Base-by-base conservation (phyloP, 352 stramenopile genomes). In the Phytopythium sindhum region DNA sequence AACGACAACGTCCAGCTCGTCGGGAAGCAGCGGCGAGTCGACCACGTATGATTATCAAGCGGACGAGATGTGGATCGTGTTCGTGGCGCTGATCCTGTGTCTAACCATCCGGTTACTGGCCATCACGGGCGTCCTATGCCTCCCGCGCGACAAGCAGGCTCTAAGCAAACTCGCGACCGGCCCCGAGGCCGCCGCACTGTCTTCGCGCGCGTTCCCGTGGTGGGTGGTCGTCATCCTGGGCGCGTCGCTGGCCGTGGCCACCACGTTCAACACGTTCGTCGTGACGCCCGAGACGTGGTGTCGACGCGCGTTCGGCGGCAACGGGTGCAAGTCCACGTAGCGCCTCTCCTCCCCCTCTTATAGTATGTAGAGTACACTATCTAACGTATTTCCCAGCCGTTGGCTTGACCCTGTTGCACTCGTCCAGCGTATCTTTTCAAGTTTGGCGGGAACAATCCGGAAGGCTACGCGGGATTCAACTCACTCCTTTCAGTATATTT, bases 201-300 rank as follows among this genome's bases (percentile, higher is more conserved):
- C 53, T 6, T 59, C 53, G 9, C 53, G 53, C 31, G 28, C 24
- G 19, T 63, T 55, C n/a, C 63, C 60, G 39, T 73, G 65, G 60
- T 62, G 47, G 6, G 61, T 65, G 8, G 24, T 73, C 23, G 53
- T 24, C 23, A 61, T 78, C 47, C 54, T 78, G 29, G 54, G 47
- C 2, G 42, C 66, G 24, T 53, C 69, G 26, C 58, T 69, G 60
- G 55, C 63, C 37, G 70, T 61, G 17, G 33, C 69, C 8, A 61
- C 61, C n/a, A 66, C 68, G 26, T 45, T 70, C 29, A 72, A 69
- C 31, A 60, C 72, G 33, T 57, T 74, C 39, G 62, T 69, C n/a
- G 69, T 79, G 45, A 71, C 72, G 31, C 69, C 69, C 14, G 64
- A 74, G 21, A 79, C 67, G n/a, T 67, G 53, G 60, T 72, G 69